Evolutionary conservation across 2,329 filamentous ascomycete genomes (phyloP).

Genomic region (Zymoseptoria ardabiliae): DNA sequence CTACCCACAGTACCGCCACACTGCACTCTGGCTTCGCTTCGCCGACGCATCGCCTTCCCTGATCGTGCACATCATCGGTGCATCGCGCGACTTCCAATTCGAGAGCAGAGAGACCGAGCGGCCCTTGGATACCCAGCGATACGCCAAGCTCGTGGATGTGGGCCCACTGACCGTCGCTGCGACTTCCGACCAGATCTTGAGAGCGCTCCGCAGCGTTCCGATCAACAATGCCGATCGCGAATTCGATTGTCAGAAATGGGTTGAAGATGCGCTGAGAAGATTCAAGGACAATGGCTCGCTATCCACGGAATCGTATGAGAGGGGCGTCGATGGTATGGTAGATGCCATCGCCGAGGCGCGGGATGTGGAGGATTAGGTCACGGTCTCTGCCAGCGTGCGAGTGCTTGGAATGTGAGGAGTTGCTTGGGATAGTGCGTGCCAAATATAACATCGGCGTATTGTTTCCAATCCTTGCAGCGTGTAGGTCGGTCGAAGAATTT

Average conservation of each 20-base stretch:
- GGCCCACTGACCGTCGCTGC: background rate
- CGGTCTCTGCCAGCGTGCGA: background rate
- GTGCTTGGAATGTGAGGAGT: constrained; percentile 5
- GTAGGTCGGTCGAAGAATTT: constrained; percentile 15
- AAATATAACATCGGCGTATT: constrained; percentile 6
- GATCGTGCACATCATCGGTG: constrained; percentile 2
- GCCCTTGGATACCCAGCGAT: background rate
- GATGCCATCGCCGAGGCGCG: constrained; percentile 6
- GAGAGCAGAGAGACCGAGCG: background rate
- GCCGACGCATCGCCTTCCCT: background rate
- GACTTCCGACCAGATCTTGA: background rate
- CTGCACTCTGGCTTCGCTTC: constrained; percentile 9
- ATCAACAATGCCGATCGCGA: constrained; percentile 7
- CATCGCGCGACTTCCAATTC: constrained; percentile 5
- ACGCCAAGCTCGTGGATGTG: constrained; percentile 4
- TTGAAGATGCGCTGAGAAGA: constrained; percentile 6
- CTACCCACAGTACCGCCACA: constrained; percentile 11
- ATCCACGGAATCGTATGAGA: constrained; percentile 1
- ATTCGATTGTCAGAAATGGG: constrained; percentile 12
- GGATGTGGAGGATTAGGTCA: constrained; percentile 1
- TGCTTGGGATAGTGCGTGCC: constrained; percentile 4
- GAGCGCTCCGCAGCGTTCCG: constrained; percentile 3
- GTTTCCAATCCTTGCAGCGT: constrained; percentile 9
- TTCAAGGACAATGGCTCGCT: constrained; percentile 1
- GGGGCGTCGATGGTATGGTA: constrained; percentile 10